A percentile compares a stretch with the other conserved stretches of the same genome.
Evolutionary conservation across 1,284 basidiomycete genomes (phyloP).

Genomic region (Neonothopanus nambi): DNA sequence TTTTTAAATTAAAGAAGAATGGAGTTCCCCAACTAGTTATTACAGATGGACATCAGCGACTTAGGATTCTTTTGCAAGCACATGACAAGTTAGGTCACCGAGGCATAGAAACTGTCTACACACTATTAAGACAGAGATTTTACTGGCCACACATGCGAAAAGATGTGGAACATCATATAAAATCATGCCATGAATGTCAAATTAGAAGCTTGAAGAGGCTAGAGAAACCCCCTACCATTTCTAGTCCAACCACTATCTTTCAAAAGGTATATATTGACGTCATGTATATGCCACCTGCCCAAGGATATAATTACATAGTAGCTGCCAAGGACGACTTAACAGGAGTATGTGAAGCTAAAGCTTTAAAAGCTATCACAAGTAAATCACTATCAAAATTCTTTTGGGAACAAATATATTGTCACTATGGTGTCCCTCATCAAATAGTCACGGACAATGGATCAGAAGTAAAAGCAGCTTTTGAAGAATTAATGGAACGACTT

Average conservation of each 20-base stretch:
- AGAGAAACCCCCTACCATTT: conserved; percentile 31
- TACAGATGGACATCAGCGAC: not conserved
- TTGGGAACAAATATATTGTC: conserved; percentile 21
- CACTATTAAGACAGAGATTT: conserved; percentile 1
- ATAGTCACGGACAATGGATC: conserved; percentile 37
- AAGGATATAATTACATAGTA: conserved; percentile 22
- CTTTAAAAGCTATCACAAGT: conserved; percentile 25
- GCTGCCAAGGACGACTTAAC: conserved; percentile 29
- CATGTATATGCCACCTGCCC: conserved; percentile 22
- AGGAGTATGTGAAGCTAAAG: conserved; percentile 28
- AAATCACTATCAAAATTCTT: conserved; percentile 23
- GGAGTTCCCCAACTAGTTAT: not conserved
- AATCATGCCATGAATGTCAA: conserved; percentile 40
- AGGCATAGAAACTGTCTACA: conserved; percentile 7
- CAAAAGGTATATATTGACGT: conserved; percentile 33
- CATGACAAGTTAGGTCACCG: conserved; percentile 16
- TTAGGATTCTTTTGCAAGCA: conserved; percentile 18
- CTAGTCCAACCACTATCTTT: conserved; percentile 31
- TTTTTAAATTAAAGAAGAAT: not conserved
- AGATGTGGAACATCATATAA: conserved; percentile 33
- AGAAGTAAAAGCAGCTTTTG: conserved; percentile 25
- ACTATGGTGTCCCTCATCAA: conserved; percentile 30
- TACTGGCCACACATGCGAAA: conserved; percentile 17
- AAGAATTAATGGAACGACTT: conserved; percentile 17
- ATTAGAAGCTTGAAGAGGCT: conserved; percentile 25